Base-by-base conservation (phyloP, 2,329 filamentous ascomycete species). In the Colletotrichum chlorophyti region DNA sequence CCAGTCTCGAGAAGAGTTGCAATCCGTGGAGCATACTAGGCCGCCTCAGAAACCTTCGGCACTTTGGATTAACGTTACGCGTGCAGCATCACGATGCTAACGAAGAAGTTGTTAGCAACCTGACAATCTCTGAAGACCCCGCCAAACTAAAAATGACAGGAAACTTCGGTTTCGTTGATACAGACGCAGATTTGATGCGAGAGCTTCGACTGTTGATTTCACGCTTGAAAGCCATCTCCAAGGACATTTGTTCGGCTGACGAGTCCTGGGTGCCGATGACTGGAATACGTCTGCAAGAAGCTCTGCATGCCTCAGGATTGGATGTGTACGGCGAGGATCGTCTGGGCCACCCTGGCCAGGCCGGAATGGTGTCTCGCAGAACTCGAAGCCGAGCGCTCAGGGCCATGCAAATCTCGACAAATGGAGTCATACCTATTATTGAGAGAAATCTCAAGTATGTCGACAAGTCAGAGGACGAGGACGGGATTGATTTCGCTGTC, bases 281-380 rank as follows among this genome's bases (percentile, higher is more conserved):
- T 9, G 46, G 31, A 11, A 27, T 31, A 12, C 31, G 32, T 10
- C 40, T 38, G 5, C 43, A 40, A 26, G 32, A 19, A 35, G 45
- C 45, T 23, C 45, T 54, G 10, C 3, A 17, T 11, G 7, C 24
- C 29, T 49, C 45, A 19, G 11, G 17, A 3, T 15, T 50, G 10
- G 51, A 54, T 10, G 14, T 54, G 8, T 50, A 40, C 12, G 51
- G 43, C 9, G 43, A 50, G 11, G 26, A 41, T 11, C 23, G 43
- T 5, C 19, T 40, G 26, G 11, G n/a, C 12, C 49, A 37, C 24
- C 17, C 15, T 35, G 15, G 27, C n/a, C 31, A 37, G 12, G 21
- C 49, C 8, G 40, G 15, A 4, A 34, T 27, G 14, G 17, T 53
- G n/a, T 45, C 23, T n/a, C 10, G 38, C 10, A 12, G 47, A 17